Base-by-base conservation (phyloP, 352 stramenopile species). In the Globisporangium paroecandrum region DNA sequence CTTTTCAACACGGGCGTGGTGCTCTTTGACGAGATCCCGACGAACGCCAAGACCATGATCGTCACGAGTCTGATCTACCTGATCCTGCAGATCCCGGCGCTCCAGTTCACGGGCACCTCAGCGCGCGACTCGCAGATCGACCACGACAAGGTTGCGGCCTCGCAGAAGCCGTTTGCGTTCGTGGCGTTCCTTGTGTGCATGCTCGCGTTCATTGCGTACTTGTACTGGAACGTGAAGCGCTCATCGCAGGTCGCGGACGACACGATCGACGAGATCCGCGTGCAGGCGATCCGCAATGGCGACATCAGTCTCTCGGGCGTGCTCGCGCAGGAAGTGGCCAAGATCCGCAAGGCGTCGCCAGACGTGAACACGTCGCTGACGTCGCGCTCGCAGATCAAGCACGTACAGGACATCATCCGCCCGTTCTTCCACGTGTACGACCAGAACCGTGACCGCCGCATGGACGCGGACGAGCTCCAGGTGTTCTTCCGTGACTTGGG, bases 361-460 rank as follows among this genome's bases (percentile, higher is more conserved):
- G 77, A 70, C 22, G 73, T 67, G 38, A 74, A 67, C 47, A 89
- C 85, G 54, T 62, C 85, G 58, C 72, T 94, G 12, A 88, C 83
- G 75, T 79, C 64, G 61, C 76, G 60, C 69, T 74, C 74, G 24
- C 79, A 90, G 49, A 81, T 87, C 59, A 77, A 88, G 62, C 87
- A 90, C 69, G 84, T 99, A 27, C 89, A 96, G 64, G 83, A 93
- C 58, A 85, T 99, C 66, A 89, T 99, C 53, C 81, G 85, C 18
- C 92, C 95, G 32, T 97, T 98, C 72, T 99, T 98, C 75, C 71
- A 87, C 61, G 71, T 81, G 0, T 99, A 98, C 74, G 97, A 99
- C 82, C 79, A 85, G 68, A 94, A 99, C 77, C 71, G 77, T 20
- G 91, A 98, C 75, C 85, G 76, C 29, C 80, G 73, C n/a, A 91